Conservation (phyloP, 1,139 yeast genomes). For the Lodderomyces oxycetoniae region DNA sequence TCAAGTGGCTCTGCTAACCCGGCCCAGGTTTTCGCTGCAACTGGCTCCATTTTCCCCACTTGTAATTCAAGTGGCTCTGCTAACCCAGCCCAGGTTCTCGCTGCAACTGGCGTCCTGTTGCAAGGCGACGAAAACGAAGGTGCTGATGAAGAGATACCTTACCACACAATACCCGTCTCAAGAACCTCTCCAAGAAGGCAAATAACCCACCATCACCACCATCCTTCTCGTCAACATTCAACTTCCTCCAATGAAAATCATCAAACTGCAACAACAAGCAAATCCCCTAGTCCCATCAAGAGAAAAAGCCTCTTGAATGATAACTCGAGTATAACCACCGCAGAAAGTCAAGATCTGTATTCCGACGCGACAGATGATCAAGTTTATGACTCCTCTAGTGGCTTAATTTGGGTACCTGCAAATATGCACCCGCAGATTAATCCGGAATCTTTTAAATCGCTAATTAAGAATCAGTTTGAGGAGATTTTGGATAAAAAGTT, state of each 20-base stretch:
- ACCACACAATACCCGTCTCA: slow-evolving; percentile 2
- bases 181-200: not conserved
- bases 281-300: slow-evolving; percentile 10
- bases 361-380: slow-evolving; percentile 27
- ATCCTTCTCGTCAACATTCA: not conserved
- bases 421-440: slow-evolving; percentile 88
- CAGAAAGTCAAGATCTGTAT: slow-evolving; percentile 19
- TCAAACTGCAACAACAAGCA: not conserved
- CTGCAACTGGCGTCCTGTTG: too few relatives aligned
- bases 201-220: not conserved
- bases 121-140: too few relatives aligned
- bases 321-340: slow-evolving; percentile 9
- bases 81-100: slow-evolving; percentile 4
- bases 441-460: slow-evolving; percentile 83
- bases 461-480: slow-evolving; percentile 74
- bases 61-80: slow-evolving; percentile 7
- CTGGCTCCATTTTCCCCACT: too few relatives aligned
- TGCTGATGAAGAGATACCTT: not conserved
- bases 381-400: slow-evolving; percentile 20
- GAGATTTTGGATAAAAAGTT: slow-evolving; percentile 51
- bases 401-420: slow-evolving; percentile 89
- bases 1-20: slow-evolving; percentile 8
- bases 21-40: slow-evolving; percentile 3
- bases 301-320: slow-evolving; percentile 7
- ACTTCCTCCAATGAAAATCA: not conserved